These are phyloP conservation scores for Hygrocybe punicea DNA, from an alignment of 768 basidiomycete species.

Conservation along the genomic window DNA sequence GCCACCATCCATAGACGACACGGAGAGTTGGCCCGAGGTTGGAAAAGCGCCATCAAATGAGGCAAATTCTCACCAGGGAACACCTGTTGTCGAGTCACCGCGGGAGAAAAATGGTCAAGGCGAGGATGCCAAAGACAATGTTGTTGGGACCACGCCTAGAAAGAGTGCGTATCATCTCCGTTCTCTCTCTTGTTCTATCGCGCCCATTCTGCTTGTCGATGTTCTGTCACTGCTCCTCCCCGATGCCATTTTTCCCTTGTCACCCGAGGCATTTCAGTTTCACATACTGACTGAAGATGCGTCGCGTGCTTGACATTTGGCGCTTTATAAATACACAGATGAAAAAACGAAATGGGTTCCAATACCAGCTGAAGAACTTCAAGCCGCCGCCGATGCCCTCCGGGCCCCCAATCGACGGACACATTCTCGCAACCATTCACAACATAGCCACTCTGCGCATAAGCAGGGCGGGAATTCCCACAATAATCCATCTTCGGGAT, in stretches of 20 bases:
- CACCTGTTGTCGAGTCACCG: not conserved
- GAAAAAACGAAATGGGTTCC: constrained; percentile 62
- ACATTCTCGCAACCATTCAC: constrained; percentile 21
- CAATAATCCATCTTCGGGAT: constrained; percentile 10
- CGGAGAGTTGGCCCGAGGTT: constrained; percentile 46
- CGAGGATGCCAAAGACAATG: constrained; percentile 2
- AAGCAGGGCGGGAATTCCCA: not conserved
- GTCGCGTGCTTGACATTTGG: not conserved
- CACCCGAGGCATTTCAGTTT: not conserved
- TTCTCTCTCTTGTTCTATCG: not conserved
- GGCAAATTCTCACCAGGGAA: not conserved
- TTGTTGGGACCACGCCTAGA: constrained; percentile 10
- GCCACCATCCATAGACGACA: constrained; percentile 31
- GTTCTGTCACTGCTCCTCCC: not conserved
- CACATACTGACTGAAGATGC: not conserved
- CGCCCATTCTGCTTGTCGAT: not conserved
- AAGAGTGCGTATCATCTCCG: constrained; percentile 26
- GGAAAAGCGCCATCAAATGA: constrained; percentile 28
- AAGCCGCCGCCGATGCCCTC: constrained; percentile 48
- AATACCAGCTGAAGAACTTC: constrained; percentile 55
- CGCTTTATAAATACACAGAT: constrained; percentile 26
- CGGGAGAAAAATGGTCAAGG: constrained; percentile 12
- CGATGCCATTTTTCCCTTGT: not conserved
- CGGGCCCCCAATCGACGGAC: not conserved
- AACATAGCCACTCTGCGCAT: constrained; percentile 17